Percentiles rank a stretch among this genome's conserved stretches.
Conservation (phyloP, 495 filamentous ascomycete species). For the Sordaria brevicollis region DNA sequence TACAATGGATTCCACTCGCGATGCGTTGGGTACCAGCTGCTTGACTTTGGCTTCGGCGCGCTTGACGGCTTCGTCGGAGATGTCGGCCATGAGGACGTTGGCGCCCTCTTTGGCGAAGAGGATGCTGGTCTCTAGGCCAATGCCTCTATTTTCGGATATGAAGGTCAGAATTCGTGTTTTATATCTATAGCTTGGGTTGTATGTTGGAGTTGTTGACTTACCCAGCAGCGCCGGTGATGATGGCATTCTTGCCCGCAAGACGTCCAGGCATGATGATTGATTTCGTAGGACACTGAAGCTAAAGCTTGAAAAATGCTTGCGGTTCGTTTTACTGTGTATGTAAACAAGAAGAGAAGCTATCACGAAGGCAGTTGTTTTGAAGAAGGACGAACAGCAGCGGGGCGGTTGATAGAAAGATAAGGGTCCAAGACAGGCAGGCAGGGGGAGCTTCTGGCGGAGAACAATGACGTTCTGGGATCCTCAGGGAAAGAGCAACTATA, state of each 20-base stretch:
- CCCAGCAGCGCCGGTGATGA: slow-evolving; percentile 90
- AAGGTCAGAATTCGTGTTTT: slow-evolving; percentile 4
- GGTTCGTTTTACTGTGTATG: background rate
- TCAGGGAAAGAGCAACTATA: background rate
- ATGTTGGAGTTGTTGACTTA: slow-evolving; percentile 39
- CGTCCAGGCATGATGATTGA: slow-evolving; percentile 37
- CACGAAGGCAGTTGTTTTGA: background rate
- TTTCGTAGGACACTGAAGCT: background rate
- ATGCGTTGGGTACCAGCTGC: slow-evolving; percentile 53
- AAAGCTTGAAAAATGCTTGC: background rate
- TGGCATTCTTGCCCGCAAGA: slow-evolving; percentile 82
- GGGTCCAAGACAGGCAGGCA: background rate
- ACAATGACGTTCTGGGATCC: background rate
- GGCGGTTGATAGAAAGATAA: background rate
- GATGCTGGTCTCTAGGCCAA: slow-evolving; percentile 89
- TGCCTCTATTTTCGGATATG: slow-evolving; percentile 53
- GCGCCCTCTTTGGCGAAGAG: slow-evolving; percentile 89
- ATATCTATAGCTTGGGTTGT: background rate
- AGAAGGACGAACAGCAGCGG: background rate
- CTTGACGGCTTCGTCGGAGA: slow-evolving; percentile 61
- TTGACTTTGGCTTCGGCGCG: slow-evolving; percentile 56
- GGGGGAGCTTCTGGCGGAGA: background rate
- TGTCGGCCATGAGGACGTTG: slow-evolving; percentile 76
- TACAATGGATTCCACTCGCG: slow-evolving; percentile 49
- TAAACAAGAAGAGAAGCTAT: background rate